Percentiles rank a stretch among this genome's conserved stretches.
phyloP scores from a whole-genome alignment of 2,329 filamentous ascomycete species.

The Stromatinia cepivora region DNA sequence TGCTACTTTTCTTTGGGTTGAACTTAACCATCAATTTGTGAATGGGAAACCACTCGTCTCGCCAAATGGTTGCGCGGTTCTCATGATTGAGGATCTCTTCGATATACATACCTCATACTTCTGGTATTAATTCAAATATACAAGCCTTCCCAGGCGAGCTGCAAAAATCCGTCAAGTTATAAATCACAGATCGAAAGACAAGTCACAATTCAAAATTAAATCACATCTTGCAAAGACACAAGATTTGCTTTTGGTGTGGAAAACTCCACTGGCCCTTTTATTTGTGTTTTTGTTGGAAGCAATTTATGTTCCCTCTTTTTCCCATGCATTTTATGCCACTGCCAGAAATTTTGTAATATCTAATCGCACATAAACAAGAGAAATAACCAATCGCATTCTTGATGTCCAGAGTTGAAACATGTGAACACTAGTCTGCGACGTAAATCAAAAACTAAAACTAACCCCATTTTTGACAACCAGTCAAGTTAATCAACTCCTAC shows the following conservation, averaged over 20 bases:
- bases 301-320: background rate
- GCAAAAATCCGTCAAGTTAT: no score
- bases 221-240: background rate
- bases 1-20: no score
- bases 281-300: background rate
- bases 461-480: no score
- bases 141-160: no score
- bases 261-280: background rate
- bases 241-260: background rate
- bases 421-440: background rate
- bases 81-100: no score
- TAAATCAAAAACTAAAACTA: background rate
- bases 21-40: no score
- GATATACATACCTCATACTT: no score
- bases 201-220: background rate
- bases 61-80: no score
- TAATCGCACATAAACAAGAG: background rate
- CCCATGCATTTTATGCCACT: background rate
- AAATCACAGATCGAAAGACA: background rate
- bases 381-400: background rate
- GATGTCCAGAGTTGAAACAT: background rate
- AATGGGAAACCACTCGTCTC: no score
- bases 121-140: no score
- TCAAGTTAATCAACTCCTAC: background rate
- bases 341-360: background rate